A percentile compares a stretch with the other conserved stretches of the same genome.
Evolutionary conservation across 1,139 yeast genomes (phyloP).

Genomic region (Lodderomyces beijingensis): DNA sequence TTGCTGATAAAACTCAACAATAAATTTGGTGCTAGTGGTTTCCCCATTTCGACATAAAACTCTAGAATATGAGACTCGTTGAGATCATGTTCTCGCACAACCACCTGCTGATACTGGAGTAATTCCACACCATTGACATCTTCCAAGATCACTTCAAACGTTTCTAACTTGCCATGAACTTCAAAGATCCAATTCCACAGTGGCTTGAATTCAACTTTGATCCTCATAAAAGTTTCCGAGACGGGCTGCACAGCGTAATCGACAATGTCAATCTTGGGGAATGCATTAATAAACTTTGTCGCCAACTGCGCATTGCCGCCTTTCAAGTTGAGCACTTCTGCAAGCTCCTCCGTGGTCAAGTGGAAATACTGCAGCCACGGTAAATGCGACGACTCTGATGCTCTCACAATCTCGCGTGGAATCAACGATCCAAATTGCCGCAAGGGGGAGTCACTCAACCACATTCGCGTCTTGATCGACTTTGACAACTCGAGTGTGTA

Average conservation of each 20-base stretch:
- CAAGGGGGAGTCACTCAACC: conserved; percentile 84
- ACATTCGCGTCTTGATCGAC: conserved; percentile 75
- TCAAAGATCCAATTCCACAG: conserved; percentile 70
- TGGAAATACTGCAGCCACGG: conserved; percentile 81
- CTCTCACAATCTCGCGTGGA: conserved; percentile 64
- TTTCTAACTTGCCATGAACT: conserved; percentile 62
- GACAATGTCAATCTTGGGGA: conserved; percentile 57
- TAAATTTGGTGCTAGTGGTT: conserved; percentile 70
- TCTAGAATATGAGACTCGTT: conserved; percentile 56
- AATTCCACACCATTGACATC: conserved; percentile 80
- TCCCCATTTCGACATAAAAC: conserved; percentile 57
- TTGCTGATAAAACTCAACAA: conserved; percentile 74
- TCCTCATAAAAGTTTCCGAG: conserved; percentile 58
- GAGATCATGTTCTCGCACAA: conserved; percentile 46
- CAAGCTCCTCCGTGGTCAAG: conserved; percentile 68
- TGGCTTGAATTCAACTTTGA: conserved; percentile 66
- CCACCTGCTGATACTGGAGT: conserved; percentile 53
- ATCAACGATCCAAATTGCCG: conserved; percentile 68
- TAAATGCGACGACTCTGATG: conserved; percentile 74
- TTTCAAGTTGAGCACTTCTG: conserved; percentile 75
- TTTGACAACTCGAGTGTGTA: conserved; percentile 63
- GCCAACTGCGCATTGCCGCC: conserved; percentile 59
- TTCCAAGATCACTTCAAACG: conserved; percentile 69
- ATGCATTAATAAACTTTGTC: conserved; percentile 59
- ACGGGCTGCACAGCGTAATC: conserved; percentile 71